phyloP scores from a whole-genome alignment of 2,329 filamentous ascomycete species.

The Hypoxylon sp. region DNA sequence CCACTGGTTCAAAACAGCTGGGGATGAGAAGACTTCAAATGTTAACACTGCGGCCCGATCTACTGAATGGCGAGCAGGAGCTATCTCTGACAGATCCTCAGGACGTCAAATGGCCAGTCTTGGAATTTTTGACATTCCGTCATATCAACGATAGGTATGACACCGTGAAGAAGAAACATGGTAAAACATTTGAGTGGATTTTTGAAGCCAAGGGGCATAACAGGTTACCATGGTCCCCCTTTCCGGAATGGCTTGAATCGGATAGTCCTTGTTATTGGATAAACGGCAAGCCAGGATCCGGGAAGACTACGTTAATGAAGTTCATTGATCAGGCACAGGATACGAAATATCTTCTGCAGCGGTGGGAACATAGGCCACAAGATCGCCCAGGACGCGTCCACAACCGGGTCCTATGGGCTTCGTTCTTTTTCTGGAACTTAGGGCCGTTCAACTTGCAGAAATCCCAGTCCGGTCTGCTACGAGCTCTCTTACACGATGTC shows the following conservation, averaged over 20 bases:
- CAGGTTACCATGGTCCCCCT: constrained; percentile 13
- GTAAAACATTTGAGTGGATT: constrained; percentile 12
- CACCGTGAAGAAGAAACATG: constrained; percentile 1
- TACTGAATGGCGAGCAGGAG: neutral
- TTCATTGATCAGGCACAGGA: neutral
- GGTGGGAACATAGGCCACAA: neutral
- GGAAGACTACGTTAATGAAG: constrained; percentile 41
- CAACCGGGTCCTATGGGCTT: neutral
- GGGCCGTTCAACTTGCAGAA: neutral
- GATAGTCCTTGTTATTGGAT: constrained; percentile 31
- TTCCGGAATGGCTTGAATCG: constrained; percentile 19
- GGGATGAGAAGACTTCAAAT: neutral
- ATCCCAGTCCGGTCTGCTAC: neutral
- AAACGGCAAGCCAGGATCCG: constrained; percentile 31
- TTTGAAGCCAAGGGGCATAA: neutral
- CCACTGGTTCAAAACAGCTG: neutral
- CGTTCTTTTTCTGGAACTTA: neutral
- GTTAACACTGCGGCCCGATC: neutral
- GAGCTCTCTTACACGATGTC: neutral
- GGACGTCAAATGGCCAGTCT: neutral
- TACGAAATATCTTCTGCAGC: neutral
- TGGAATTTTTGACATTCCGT: neutral
- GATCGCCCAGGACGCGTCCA: neutral
- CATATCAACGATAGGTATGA: neutral
- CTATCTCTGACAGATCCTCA: neutral